Conservation (phyloP, 2,329 filamentous ascomycete genomes). For the Penicillium crustosum region DNA sequence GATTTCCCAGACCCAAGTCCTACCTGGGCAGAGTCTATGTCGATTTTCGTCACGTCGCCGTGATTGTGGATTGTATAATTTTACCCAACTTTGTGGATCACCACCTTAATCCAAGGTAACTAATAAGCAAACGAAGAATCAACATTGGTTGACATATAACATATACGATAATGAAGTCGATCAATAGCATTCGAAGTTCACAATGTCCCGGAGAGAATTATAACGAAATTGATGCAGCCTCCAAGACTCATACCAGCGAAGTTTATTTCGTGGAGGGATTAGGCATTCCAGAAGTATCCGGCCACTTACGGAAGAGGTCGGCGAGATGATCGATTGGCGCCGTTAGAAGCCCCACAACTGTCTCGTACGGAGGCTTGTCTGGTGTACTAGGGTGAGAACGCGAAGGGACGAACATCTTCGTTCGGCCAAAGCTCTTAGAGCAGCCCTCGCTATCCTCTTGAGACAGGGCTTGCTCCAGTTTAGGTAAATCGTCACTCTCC, state of each 20-base stretch:
- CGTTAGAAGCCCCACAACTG: slow-evolving; percentile 52
- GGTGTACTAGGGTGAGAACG: slow-evolving; percentile 51
- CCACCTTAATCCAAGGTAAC: neutral
- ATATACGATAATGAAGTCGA: neutral
- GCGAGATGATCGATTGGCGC: slow-evolving; percentile 58
- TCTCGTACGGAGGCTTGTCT: slow-evolving; percentile 57
- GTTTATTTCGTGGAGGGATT: slow-evolving; percentile 15
- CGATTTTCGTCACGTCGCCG: neutral
- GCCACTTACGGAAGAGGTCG: slow-evolving; percentile 54
- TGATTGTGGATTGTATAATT: neutral
- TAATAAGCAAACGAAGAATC: neutral
- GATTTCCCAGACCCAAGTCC: neutral
- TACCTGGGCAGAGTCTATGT: neutral
- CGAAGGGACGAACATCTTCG: slow-evolving; percentile 54
- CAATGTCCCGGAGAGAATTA: neutral
- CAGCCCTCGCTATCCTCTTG: slow-evolving; percentile 34
- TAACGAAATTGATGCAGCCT: neutral
- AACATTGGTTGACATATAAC: neutral
- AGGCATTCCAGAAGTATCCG: slow-evolving; percentile 29
- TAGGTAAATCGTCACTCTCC: slow-evolving; percentile 50
- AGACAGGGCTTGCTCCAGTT: slow-evolving; percentile 46
- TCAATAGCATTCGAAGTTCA: neutral
- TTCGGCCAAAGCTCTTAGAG: slow-evolving; percentile 48
- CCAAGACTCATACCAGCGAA: neutral
- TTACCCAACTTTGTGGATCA: neutral